Evolutionary conservation across 2,329 filamentous ascomycete genomes (phyloP).

Genomic region (Trichophyton benhamiae): DNA sequence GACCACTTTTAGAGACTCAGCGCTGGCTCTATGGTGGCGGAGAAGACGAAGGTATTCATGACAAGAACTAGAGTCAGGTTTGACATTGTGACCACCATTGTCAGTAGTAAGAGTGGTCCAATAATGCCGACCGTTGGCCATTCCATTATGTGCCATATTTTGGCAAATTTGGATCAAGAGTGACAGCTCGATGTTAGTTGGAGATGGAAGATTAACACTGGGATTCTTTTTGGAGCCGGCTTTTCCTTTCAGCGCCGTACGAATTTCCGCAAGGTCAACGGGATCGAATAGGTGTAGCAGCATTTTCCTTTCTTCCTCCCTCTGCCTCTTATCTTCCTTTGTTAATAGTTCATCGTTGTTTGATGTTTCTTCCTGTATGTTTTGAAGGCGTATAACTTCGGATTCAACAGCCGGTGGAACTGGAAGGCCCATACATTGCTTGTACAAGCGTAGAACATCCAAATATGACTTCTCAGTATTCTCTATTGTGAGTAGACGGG

Average conservation of each 20-base stretch:
- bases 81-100: constrained; percentile 40
- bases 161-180: constrained; percentile 53
- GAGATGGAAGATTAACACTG: constrained; percentile 29
- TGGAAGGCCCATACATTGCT: constrained; percentile 69
- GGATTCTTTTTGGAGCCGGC: background rate
- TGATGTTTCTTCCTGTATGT: constrained; percentile 13
- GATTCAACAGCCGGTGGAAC: constrained; percentile 14
- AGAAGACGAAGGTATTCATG: constrained; percentile 56
- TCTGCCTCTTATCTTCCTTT: constrained; percentile 21
- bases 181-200: constrained; percentile 50
- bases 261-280: constrained; percentile 13
- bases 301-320: constrained; percentile 10
- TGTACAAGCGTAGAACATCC: constrained; percentile 61
- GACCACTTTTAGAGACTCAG: constrained; percentile 49
- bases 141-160: constrained; percentile 43
- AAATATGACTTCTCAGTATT: constrained; percentile 50
- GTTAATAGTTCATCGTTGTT: constrained; percentile 1
- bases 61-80: constrained; percentile 62
- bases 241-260: background rate
- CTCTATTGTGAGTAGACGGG: constrained; percentile 58
- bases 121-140: constrained; percentile 56
- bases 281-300: constrained; percentile 25
- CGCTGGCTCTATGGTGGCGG: constrained; percentile 53
- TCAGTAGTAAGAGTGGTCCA: constrained; percentile 58
- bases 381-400: background rate